Evolutionary conservation across 75 land plant genomes (phyloP), one percentile per base, ranked within the genome.

Genomic region (Cupressus sempervirens): DNA sequence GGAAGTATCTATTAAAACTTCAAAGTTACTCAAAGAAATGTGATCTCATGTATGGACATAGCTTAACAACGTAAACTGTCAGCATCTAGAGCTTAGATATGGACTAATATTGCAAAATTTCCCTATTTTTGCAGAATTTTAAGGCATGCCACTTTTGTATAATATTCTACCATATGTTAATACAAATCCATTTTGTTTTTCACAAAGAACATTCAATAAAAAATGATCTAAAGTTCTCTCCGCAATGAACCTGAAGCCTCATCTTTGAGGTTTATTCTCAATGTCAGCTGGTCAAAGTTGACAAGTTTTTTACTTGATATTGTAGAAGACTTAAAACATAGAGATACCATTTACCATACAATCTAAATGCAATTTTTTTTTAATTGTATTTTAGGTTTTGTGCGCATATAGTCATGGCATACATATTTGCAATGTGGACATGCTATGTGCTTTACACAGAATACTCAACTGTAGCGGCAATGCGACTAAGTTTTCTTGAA

Each of bases 381-480:
- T 68, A 1, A 68, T 32, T 72, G 74, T 14, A 3, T 84, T 83
- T 41, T 40, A 93, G 94, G 87, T 88, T 91, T 29, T 93, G 94
- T 93, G 90, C 91, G 18, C 94, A 93, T 88, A 29, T 93, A 54
- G 76, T 86, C 13, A 85, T 91, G 88, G 83, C 93, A 46, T 93
- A 93, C 83, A 88, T 88, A 13, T 91, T 91, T 65, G 87, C 94
- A 45, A 86, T 80, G 48, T 93, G 94, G 94, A 87, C 88, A 67
- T 93, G 87, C 67, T 88, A 80, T 84, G 85, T 90, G 23, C 87
- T 93, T 23, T 90, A 86, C 56, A 74, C 58, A 35, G 93, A 93
- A 83, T 93, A 91, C 75, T 81, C 87, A 41, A 90, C 70, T 11
- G 83, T 93, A 48, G 83, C 93, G 62, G 79, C 86, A 36, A 86